Percentiles rank a stretch among this genome's conserved stretches.
These are phyloP conservation scores for Pseudogymnoascus sp. DNA, from an alignment of 2,329 filamentous ascomycete species.

Conservation along the genomic window DNA sequence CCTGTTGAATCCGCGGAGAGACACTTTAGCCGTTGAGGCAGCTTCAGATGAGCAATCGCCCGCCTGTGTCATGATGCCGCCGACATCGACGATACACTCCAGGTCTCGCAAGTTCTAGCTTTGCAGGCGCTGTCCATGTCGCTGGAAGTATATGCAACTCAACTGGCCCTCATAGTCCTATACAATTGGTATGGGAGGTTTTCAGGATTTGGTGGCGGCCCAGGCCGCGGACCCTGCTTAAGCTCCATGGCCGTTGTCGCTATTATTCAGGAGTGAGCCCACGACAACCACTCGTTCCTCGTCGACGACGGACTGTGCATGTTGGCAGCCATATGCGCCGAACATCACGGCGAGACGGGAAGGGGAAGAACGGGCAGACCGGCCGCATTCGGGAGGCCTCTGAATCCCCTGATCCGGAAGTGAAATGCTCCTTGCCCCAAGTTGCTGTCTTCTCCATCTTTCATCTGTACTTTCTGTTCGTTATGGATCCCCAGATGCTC, in stretches of 20 bases:
- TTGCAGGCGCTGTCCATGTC: neutral
- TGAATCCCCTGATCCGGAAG: conserved; percentile 8
- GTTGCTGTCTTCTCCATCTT: neutral
- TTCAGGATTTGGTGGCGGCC: neutral
- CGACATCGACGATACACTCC: neutral
- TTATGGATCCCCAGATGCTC: neutral
- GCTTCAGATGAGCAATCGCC: conserved; percentile 1
- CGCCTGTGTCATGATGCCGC: neutral
- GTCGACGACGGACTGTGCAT: neutral
- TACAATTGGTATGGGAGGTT: neutral
- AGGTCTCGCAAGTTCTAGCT: neutral
- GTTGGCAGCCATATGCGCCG: neutral
- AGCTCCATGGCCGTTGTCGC: neutral
- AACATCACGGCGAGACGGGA: neutral
- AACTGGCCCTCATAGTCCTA: neutral
- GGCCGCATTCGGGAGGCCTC: neutral
- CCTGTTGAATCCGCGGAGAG: neutral
- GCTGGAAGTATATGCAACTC: neutral
- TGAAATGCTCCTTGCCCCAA: conserved; percentile 1
- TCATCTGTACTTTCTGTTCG: neutral
- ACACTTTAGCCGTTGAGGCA: neutral
- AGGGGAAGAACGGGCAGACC: neutral
- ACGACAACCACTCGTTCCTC: neutral
- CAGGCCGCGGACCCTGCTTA: neutral
- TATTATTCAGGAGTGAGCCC: neutral